Evolutionary conservation across 768 basidiomycete genomes (phyloP).

Genomic region (Heimioporus sp.): DNA sequence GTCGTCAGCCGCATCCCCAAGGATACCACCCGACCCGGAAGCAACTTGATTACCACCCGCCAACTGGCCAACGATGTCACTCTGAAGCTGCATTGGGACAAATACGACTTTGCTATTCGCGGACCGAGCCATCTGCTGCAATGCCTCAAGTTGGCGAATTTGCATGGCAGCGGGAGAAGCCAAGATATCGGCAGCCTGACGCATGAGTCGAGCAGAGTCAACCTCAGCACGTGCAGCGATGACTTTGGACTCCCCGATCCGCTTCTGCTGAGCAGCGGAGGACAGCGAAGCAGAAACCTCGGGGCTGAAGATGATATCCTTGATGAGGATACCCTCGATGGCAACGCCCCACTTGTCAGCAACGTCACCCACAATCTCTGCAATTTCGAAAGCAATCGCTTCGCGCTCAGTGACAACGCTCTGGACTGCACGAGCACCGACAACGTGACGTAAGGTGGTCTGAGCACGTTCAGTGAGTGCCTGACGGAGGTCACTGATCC

Average conservation of each 20-base stretch:
- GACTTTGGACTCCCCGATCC: slow-evolving; percentile 95
- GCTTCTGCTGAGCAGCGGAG: slow-evolving; percentile 94
- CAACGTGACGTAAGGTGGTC: slow-evolving; percentile 96
- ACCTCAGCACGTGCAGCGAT: slow-evolving; percentile 96
- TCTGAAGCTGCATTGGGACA: slow-evolving; percentile 89
- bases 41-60: slow-evolving; percentile 16
- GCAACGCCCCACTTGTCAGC: slow-evolving; percentile 97
- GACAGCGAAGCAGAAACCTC: slow-evolving; percentile 91
- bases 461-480: slow-evolving; percentile 85
- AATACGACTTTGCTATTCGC: slow-evolving; percentile 91
- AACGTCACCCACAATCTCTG: slow-evolving; percentile 90
- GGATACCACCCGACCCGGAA: slow-evolving; percentile 18
- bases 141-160: slow-evolving; percentile 93
- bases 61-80: slow-evolving; percentile 59
- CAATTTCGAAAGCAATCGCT: slow-evolving; percentile 94
- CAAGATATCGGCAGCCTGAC: slow-evolving; percentile 93
- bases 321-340: slow-evolving; percentile 94
- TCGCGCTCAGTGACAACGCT: slow-evolving; percentile 96
- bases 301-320: slow-evolving; percentile 89
- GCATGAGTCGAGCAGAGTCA: slow-evolving; percentile 92
- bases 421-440: slow-evolving; percentile 93
- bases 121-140: slow-evolving; percentile 92
- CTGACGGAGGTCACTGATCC: slow-evolving; percentile 85
- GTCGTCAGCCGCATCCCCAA: slow-evolving; percentile 25
- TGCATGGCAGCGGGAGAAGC: slow-evolving; percentile 97